phyloP scores from a whole-genome alignment of 1,284 basidiomycete species.

The Lentinula novae-zelandiae region DNA sequence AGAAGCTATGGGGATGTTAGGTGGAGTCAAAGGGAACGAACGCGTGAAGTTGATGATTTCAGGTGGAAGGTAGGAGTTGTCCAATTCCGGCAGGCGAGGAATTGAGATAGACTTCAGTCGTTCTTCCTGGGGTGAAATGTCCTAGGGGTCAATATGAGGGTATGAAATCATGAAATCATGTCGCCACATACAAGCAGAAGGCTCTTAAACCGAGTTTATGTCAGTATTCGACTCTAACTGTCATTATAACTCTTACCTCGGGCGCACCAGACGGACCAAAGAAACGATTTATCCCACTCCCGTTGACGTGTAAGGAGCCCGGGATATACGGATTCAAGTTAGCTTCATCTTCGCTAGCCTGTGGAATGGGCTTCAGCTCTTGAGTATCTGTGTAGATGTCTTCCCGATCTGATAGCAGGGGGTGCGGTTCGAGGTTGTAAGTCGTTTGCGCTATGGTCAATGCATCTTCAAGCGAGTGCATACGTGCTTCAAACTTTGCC shows the following conservation, averaged over 20 bases:
- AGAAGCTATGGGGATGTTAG: conserved; percentile 26
- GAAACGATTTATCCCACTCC: conserved; percentile 33
- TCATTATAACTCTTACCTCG: conserved; percentile 27
- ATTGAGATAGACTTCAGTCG: not conserved
- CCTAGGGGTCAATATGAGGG: conserved; percentile 15
- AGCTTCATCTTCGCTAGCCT: conserved; percentile 17
- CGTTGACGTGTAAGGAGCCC: conserved; percentile 35
- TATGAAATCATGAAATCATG: conserved; percentile 3
- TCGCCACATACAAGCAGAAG: conserved; percentile 33
- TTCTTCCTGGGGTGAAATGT: not conserved
- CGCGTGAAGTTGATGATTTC: conserved; percentile 36
- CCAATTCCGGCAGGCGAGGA: conserved; percentile 28
- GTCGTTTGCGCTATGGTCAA: conserved; percentile 39
- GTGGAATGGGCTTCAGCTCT: conserved; percentile 23
- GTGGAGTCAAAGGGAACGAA: conserved; percentile 40
- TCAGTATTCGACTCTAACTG: not conserved
- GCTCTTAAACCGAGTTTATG: conserved; percentile 27
- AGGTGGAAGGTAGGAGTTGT: conserved; percentile 38
- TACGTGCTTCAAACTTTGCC: conserved; percentile 39
- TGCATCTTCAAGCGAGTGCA: conserved; percentile 47
- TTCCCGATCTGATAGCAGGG: conserved; percentile 27
- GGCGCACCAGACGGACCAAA: conserved; percentile 41
- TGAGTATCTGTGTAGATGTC: conserved; percentile 26
- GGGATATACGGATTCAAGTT: conserved; percentile 24
- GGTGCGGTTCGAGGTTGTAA: conserved; percentile 33